Conservation (phyloP, 345 rosid species). For the Noccaea caerulescens region DNA sequence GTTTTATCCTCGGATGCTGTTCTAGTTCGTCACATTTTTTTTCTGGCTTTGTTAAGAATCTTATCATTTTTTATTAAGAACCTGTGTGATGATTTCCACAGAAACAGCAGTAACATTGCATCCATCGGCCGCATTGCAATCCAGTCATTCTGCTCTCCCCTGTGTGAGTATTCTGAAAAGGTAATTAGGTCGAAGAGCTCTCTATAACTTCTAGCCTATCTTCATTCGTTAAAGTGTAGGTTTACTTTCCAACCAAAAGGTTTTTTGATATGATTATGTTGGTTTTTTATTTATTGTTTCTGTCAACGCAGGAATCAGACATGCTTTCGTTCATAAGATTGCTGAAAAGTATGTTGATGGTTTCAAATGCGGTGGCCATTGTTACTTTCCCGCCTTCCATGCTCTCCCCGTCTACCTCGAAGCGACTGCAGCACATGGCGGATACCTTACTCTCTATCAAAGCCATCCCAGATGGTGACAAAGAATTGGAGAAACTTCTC, state of each 20-base stretch:
- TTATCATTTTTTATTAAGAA: neutral
- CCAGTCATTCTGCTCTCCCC: constrained; percentile 90
- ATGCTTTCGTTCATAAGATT: constrained; percentile 81
- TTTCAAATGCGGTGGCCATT: constrained; percentile 83
- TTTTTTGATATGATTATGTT: neutral
- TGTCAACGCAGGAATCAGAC: constrained; percentile 71
- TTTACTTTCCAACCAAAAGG: constrained; percentile 18
- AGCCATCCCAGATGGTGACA: constrained; percentile 92
- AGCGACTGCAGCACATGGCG: constrained; percentile 88
- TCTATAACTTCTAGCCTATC: constrained; percentile 22
- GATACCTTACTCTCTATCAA: constrained; percentile 84
- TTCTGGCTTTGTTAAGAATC: constrained; percentile 5
- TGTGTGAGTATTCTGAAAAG: constrained; percentile 70
- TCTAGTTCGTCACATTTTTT: neutral
- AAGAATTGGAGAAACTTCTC: constrained; percentile 74
- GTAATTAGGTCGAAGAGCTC: constrained; percentile 46
- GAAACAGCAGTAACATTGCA: constrained; percentile 57
- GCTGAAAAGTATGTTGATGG: constrained; percentile 70
- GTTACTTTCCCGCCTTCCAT: constrained; percentile 75
- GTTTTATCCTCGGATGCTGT: constrained; percentile 17
- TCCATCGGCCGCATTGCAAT: constrained; percentile 75
- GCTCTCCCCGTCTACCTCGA: constrained; percentile 68
- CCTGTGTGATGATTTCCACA: constrained; percentile 41
- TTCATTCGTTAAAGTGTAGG: neutral
- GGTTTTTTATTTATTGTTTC: neutral